Conservation (phyloP, 192 early-diverging fungal species). For the Entomortierella beljakovae region DNA sequence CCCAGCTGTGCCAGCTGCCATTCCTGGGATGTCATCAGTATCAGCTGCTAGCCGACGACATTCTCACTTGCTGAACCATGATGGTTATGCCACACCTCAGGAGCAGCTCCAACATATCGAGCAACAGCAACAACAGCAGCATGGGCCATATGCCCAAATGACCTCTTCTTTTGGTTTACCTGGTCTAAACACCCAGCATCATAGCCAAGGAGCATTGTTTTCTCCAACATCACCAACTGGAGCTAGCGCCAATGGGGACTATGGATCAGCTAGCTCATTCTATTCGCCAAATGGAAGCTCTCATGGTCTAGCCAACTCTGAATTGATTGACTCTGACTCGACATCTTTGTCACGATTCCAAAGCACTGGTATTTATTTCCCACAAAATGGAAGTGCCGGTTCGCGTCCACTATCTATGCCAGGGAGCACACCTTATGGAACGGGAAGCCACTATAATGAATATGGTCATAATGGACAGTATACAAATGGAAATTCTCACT, state of each 20-base stretch:
- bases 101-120: conserved; percentile 46
- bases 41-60: conserved; percentile 29
- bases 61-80: conserved; percentile 44
- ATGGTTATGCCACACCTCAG: conserved; percentile 37
- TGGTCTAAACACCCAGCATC: conserved; percentile 42
- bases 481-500: conserved; percentile 7
- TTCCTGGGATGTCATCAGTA: conserved; percentile 17
- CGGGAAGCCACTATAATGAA: conserved; percentile 25
- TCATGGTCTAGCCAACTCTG: conserved; percentile 4
- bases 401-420: conserved; percentile 34
- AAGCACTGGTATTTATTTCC: conserved; percentile 31
- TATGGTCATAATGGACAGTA: conserved; percentile 22
- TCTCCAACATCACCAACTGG: conserved; percentile 46
- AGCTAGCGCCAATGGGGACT: conserved; percentile 22
- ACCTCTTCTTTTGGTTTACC: conserved; percentile 26
- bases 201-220: conserved; percentile 33
- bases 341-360: conserved; percentile 34
- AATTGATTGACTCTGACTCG: conserved; percentile 33
- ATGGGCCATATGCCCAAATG: conserved; percentile 31
- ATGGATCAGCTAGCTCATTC: conserved; percentile 32
- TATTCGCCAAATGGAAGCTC: conserved; percentile 23
- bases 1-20: conserved; percentile 30
- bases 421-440: conserved; percentile 25
- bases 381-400: conserved; percentile 24
- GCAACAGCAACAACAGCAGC: conserved; percentile 36